Percentiles rank a stretch among this genome's conserved stretches.
These are phyloP conservation scores for Penicillium sp. DNA, from an alignment of 2,329 filamentous ascomycete species.

Conservation along the genomic window DNA sequence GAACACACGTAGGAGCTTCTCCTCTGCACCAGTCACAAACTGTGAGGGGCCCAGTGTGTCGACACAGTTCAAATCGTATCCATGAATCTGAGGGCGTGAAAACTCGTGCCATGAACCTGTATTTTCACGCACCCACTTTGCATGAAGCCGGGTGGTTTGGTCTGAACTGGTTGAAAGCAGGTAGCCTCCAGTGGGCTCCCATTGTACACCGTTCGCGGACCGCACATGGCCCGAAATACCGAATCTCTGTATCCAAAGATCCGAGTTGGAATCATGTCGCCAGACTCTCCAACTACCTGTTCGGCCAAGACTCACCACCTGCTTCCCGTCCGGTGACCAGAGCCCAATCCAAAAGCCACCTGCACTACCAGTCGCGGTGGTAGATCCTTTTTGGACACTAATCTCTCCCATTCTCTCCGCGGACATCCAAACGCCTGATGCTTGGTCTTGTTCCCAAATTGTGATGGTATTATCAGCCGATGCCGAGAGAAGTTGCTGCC, in stretches of 20 bases:
- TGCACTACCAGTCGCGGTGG: conserved; percentile 91
- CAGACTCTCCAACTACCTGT: conserved; percentile 93
- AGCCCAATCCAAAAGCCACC: conserved; percentile 96
- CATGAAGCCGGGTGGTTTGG: conserved; percentile 87
- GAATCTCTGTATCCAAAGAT: conserved; percentile 73
- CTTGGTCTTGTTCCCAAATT: conserved; percentile 83
- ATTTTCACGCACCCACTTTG: conserved; percentile 65
- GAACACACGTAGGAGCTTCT: conserved; percentile 97
- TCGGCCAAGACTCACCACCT: conserved; percentile 78
- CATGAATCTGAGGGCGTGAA: conserved; percentile 92
- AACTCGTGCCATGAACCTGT: conserved; percentile 85
- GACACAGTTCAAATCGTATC: conserved; percentile 95
- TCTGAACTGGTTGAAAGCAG: conserved; percentile 86
- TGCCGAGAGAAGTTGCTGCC: conserved; percentile 75
- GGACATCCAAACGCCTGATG: conserved; percentile 89
- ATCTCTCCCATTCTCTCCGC: conserved; percentile 85
- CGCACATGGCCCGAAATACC: conserved; percentile 82
- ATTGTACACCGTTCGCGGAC: conserved; percentile 77
- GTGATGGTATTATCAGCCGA: conserved; percentile 94
- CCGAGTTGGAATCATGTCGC: conserved; percentile 61
- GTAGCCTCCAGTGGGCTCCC: conserved; percentile 79
- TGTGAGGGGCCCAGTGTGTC: conserved; percentile 69
- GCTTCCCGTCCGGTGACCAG: conserved; percentile 76
- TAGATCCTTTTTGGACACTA: conserved; percentile 90
- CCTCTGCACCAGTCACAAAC: conserved; percentile 93